A percentile compares a stretch with the other conserved stretches of the same genome.
Evolutionary conservation across 2,329 filamentous ascomycete genomes (phyloP).

Genomic region (Volutella citrinella): DNA sequence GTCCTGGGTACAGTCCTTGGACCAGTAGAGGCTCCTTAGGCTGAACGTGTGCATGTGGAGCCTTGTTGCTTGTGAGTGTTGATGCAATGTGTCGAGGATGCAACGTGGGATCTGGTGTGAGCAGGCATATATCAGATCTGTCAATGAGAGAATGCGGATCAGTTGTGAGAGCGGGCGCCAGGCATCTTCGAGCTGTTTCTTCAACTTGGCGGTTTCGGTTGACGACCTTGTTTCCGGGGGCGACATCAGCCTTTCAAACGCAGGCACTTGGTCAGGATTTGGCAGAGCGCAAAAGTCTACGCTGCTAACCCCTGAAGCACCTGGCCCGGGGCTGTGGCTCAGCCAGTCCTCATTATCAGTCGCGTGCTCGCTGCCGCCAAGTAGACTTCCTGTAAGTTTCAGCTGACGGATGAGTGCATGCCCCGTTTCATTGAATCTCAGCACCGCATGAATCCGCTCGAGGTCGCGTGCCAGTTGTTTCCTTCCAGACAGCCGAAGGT

Average conservation of each 20-base stretch:
- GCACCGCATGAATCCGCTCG: too few species aligned
- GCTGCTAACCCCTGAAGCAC: too few species aligned
- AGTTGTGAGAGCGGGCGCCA: slow-evolving; percentile 5
- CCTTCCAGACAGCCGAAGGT: neutral
- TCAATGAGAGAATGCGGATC: slow-evolving; percentile 2
- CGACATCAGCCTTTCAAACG: too few species aligned
- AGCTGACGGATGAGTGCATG: too few species aligned
- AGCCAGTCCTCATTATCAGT: too few species aligned
- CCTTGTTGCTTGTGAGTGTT: slow-evolving; percentile 1
- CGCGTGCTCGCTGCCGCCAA: too few species aligned
- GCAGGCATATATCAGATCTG: slow-evolving; percentile 5
- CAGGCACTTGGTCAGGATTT: too few species aligned
- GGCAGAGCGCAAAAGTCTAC: too few species aligned
- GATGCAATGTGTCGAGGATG: slow-evolving; percentile 2
- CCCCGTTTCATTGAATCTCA: too few species aligned
- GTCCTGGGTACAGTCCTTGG: neutral
- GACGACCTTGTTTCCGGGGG: neutral
- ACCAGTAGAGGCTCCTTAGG: slow-evolving; percentile 3
- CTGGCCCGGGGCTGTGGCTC: too few species aligned
- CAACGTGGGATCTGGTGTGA: slow-evolving; percentile 3
- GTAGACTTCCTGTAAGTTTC: neutral
- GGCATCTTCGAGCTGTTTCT: neutral
- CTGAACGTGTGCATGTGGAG: slow-evolving; percentile 8
- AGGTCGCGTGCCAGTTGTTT: neutral
- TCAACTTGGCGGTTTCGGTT: too few species aligned